Percentiles rank a stretch among this genome's conserved stretches.
Conservation (phyloP, 2,329 filamentous ascomycete species). For the Cryphonectria radicalis region DNA sequence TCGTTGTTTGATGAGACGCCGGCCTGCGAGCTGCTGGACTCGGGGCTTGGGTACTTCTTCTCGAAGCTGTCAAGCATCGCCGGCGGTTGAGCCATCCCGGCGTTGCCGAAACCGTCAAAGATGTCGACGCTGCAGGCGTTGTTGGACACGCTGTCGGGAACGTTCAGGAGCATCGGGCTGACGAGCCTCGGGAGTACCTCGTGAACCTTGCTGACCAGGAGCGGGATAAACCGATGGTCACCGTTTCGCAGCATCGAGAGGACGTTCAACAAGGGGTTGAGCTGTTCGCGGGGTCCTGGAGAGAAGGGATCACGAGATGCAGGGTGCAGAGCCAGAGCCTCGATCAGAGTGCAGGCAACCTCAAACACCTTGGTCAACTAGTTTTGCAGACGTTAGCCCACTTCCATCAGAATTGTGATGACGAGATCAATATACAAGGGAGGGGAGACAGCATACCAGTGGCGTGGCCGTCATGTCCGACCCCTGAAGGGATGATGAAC, state of each 20-base stretch:
- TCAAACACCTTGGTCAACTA: constrained; percentile 82
- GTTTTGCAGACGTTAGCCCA: constrained; percentile 12
- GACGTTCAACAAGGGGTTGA: constrained; percentile 70
- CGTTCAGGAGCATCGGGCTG: constrained; percentile 63
- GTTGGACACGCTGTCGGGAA: constrained; percentile 53
- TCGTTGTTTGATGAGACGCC: constrained; percentile 42
- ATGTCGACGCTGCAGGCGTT: constrained; percentile 56
- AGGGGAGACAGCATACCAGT: constrained; percentile 58
- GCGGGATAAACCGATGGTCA: constrained; percentile 75
- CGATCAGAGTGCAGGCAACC: constrained; percentile 72
- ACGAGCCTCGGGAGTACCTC: constrained; percentile 69
- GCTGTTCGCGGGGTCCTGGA: constrained; percentile 71
- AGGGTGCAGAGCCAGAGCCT: constrained; percentile 71
- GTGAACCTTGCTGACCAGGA: constrained; percentile 76
- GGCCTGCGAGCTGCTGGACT: constrained; percentile 42
- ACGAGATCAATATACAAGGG: not conserved
- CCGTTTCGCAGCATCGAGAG: constrained; percentile 74
- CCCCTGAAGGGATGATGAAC: constrained; percentile 73
- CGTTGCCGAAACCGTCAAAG: constrained; percentile 68
- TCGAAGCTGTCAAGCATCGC: constrained; percentile 55
- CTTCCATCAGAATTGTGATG: not conserved
- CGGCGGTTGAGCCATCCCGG: constrained; percentile 61
- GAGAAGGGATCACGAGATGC: constrained; percentile 65
- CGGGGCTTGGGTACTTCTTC: constrained; percentile 48
- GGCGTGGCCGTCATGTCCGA: constrained; percentile 78